Evolutionary conservation across 805 yeast genomes (phyloP).

Genomic region (Metschnikowia noctiluminum): DNA sequence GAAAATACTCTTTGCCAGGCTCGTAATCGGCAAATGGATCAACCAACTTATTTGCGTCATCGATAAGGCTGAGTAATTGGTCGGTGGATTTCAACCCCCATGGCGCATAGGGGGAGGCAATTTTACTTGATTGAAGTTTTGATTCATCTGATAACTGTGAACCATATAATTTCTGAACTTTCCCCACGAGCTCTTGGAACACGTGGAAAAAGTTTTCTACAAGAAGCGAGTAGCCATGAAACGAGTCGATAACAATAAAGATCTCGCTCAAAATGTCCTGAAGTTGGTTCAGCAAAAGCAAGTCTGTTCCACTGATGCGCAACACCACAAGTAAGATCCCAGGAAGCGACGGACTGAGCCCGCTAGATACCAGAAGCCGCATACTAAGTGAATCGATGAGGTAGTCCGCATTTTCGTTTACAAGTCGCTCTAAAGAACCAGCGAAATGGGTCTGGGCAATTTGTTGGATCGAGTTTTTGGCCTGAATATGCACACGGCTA

Average conservation of each 20-base stretch:
- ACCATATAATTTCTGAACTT: conserved; percentile 38
- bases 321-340: conserved; percentile 68
- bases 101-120: conserved; percentile 35
- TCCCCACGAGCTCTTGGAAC: conserved; percentile 57
- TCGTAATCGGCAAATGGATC: conserved; percentile 32
- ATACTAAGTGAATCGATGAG: conserved; percentile 74
- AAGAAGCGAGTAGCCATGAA: conserved; percentile 74
- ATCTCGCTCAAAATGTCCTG: conserved; percentile 72
- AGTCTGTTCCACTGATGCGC: conserved; percentile 62
- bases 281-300: conserved; percentile 54
- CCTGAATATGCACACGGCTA: conserved; percentile 50
- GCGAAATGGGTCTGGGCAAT: conserved; percentile 43
- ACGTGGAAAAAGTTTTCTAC: conserved; percentile 72
- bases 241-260: conserved; percentile 75
- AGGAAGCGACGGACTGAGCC: conserved; percentile 68
- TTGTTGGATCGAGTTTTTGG: conserved; percentile 49
- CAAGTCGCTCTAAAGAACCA: conserved; percentile 54
- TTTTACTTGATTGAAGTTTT: neutral
- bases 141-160: conserved; percentile 4
- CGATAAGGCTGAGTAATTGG: conserved; percentile 45
- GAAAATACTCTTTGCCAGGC: conserved; percentile 37
- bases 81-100: conserved; percentile 55
- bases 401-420: conserved; percentile 74
- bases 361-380: conserved; percentile 60
- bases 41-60: conserved; percentile 27